Base-by-base conservation (phyloP, 73 alveolate genomes). In the Blepharisma japonicum region DNA sequence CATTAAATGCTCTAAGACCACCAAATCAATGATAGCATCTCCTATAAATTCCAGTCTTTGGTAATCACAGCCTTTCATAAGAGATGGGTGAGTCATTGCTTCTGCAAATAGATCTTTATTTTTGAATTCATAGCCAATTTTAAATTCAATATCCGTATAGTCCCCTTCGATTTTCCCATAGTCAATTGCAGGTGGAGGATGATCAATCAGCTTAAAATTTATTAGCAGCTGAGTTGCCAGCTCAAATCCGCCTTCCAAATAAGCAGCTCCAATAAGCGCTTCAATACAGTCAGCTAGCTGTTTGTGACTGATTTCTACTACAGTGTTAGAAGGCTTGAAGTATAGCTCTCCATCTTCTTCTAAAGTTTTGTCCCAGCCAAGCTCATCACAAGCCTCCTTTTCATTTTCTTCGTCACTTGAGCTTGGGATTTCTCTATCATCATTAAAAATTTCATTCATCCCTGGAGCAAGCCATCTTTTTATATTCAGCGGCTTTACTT, bases 11-110 rank as follows among this genome's bases (percentile, higher is more conserved):
- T 27, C 55, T 61, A 81, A 53, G 25, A 81, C 88, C 49, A 77
- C 61, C 39, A 77, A 76, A 55, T 81, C 88, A 8, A 81, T 6
- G 1, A 81, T 78, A 6, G 88, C 68, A 38, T 81, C 88, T 38
- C 88, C 88, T 49, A 81, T 38, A 56, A 51, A 81, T 18, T 81
- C 88, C 7, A 81, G 67, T 72, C 88, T 47, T 20, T 81, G 77
- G 68, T 81, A 81, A 72, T 56, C 48, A 51, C 51, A 45, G 55
- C 68, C 83, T 61, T 61, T 61, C 77, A 11, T 8, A 11, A 14
- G 21, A 61, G 77, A 18, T 2, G 55, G 32, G 4, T 61, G 77
- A 4, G 77, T 61, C 77, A 61, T 8, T 8, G 77, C 77, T 61
- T 61, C 77, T 11, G 55, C n/a, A 23, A 61, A 11, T 61, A 61